Conservation (phyloP, 768 basidiomycete species). For the Imleria badia region DNA sequence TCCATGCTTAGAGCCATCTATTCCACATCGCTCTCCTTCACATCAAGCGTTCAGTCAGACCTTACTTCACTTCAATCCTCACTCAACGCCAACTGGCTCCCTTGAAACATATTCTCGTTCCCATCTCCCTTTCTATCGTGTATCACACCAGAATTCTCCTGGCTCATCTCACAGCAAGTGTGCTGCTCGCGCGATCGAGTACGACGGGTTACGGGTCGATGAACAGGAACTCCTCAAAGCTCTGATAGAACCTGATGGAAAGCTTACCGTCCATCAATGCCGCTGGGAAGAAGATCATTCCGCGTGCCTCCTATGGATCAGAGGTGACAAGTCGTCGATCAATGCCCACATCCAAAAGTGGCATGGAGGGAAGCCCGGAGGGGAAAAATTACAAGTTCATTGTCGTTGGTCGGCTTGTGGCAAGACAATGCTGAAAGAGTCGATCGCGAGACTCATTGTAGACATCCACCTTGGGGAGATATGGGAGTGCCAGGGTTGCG, state of each 20-base stretch:
- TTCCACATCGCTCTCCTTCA: background rate
- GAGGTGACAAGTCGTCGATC: constrained; percentile 11
- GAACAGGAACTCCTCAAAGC: constrained; percentile 10
- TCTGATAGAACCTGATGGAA: background rate
- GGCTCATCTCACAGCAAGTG: background rate
- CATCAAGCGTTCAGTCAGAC: background rate
- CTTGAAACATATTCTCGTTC: too few species aligned
- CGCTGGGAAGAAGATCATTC: constrained; percentile 4
- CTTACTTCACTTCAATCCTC: background rate
- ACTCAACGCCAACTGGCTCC: background rate
- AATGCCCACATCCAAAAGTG: constrained; percentile 18
- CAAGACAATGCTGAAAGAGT: constrained; percentile 24
- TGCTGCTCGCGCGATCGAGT: background rate
- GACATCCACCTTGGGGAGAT: constrained; percentile 16
- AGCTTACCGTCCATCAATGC: constrained; percentile 8
- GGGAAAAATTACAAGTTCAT: constrained; percentile 4
- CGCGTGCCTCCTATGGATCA: constrained; percentile 17
- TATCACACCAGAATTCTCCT: background rate
- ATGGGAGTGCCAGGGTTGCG: constrained; percentile 18
- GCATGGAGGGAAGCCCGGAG: constrained; percentile 9
- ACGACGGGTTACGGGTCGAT: constrained; percentile 4
- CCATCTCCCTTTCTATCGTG: background rate
- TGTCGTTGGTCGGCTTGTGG: constrained; percentile 19
- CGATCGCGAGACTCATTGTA: constrained; percentile 17
- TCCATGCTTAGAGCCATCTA: background rate